Evolutionary conservation across 2,329 filamentous ascomycete species (phyloP), one percentile per base, ranked within the genome.

Genomic region (Penicillium hordei): DNA sequence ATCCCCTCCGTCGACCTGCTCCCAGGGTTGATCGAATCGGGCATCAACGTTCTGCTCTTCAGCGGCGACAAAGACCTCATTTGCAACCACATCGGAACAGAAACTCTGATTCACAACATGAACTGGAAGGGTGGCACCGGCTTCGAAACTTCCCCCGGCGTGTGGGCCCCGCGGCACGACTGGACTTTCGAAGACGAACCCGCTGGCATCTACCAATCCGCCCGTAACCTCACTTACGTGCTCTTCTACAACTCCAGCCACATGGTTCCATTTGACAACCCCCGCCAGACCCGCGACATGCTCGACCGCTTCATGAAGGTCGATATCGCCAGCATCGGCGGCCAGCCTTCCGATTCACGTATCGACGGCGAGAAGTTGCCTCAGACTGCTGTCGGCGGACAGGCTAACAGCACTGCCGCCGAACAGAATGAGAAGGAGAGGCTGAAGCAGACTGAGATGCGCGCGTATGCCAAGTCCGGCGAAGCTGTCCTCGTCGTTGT

Each of bases 251-350:
- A 99, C 74, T 87, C 91, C 17, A 96, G 90, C 49, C 94, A 99
- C 76, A 99, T 99, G 94, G 94, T 99, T 1, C 95, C 94, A 0
- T 97, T 94, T 70, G 93, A 99, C 75, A 90, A 89, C 67, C 88
- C 93, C 1, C 87, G 91, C 48, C 88, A 92, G 60, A 89, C 88
- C 21, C 86, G 93, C 60, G 94, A 97, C 73, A 99, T 99, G 94
- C 86, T 99, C 17, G 93, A 99, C 75, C 89, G 94, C 40, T 96
- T 99, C 78, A 91, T 97, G 83, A 86, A 86, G 48, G 91, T 99
- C 40, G 92, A 97, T 71, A 95, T 97, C 64, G 89, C 86, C 66
- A 89, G 85, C 69, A 95, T 97, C 64, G 93, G 93, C 58, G 93
- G 91, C 50, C 78, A 80, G 51, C 91, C 92, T 0, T 84, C 87